Evolutionary conservation across 768 basidiomycete species (phyloP), one percentile per base, ranked within the genome.

Genomic region (Suillus americanus): DNA sequence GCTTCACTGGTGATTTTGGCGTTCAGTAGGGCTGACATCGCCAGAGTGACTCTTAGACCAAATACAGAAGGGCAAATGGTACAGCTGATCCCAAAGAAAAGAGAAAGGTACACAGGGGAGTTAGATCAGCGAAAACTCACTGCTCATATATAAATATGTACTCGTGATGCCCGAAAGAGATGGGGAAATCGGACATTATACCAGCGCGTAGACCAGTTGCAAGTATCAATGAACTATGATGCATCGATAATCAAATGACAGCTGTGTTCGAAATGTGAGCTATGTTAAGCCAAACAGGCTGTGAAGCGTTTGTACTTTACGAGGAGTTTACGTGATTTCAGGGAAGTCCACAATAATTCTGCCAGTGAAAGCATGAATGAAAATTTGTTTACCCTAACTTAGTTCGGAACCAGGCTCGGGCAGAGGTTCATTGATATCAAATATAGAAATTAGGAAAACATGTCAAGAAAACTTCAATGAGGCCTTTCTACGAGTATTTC

Each of bases 361-460:
- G 28, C 5, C 9, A n/a, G 33, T 13, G 53, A 35, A 54, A 20
- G 18, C 25, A 6, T n/a, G n/a, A n/a, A n/a, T n/a, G n/a, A n/a
- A n/a, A n/a, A n/a, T 18, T 35, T 12, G 20, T 55, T 37, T n/a
- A 23, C 55, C n/a, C 20, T 37, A 38, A 25, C n/a, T n/a, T n/a
- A 38, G 14, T 25, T 37, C n/a, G n/a, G 55, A 25, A 18, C 14
- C 8, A 20, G 10, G 20, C 20, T 54, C 14, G 37, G 55, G 23
- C 55, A 25, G 16, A 38, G 35, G 7, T 35, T 35, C 35, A 35
- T 48, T 25, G 23, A 25, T 50, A 50, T 50, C 48, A 59, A 56
- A 5, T 61, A 67, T 69, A 74, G 38, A 43, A 1, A 65, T 65
- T 68, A 72, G 61, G 61, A 74, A 61, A 62, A 74, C 62, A 66